Conservation (phyloP, 768 basidiomycete species). For the Megacollybia marginata region DNA sequence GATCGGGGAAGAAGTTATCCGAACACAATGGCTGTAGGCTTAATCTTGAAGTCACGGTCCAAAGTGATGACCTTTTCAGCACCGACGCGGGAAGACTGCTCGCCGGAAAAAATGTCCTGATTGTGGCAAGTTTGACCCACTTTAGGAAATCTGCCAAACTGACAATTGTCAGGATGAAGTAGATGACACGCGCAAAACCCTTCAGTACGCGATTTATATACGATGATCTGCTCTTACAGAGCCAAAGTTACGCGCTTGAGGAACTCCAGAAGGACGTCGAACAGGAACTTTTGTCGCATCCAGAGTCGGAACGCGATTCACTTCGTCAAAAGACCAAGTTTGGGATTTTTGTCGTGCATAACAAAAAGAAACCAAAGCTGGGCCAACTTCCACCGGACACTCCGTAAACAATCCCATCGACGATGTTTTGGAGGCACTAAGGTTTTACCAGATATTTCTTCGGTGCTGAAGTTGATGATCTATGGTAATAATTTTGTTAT, state of each 20-base stretch:
- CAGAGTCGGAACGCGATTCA: conserved; percentile 69
- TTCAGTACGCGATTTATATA: conserved; percentile 49
- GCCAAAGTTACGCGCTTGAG: conserved; percentile 71
- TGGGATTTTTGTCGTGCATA: conserved; percentile 90
- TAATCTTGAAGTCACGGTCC: neutral
- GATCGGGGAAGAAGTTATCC: conserved; percentile 77
- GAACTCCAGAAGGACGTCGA: conserved; percentile 91
- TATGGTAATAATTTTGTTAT: conserved; percentile 48
- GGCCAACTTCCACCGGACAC: conserved; percentile 62
- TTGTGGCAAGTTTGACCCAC: conserved; percentile 52
- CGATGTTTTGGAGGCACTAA: neutral
- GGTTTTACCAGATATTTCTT: conserved; percentile 57
- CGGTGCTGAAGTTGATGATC: conserved; percentile 65
- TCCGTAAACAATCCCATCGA: conserved; percentile 31
- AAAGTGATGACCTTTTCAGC: conserved; percentile 10
- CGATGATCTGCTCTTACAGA: conserved; percentile 1
- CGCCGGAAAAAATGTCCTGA: conserved; percentile 73
- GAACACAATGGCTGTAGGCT: conserved; percentile 94
- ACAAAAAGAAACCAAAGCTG: conserved; percentile 85
- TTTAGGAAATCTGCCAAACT: neutral
- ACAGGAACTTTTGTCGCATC: conserved; percentile 50
- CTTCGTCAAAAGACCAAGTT: conserved; percentile 66
- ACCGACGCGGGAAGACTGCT: conserved; percentile 61
- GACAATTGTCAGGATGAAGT: conserved; percentile 61
- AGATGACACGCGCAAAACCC: conserved; percentile 83